A percentile compares a stretch with the other conserved stretches of the same genome.
phyloP scores from a whole-genome alignment of 306 rosid genomes.

The Hylodesmum podocarpum region DNA sequence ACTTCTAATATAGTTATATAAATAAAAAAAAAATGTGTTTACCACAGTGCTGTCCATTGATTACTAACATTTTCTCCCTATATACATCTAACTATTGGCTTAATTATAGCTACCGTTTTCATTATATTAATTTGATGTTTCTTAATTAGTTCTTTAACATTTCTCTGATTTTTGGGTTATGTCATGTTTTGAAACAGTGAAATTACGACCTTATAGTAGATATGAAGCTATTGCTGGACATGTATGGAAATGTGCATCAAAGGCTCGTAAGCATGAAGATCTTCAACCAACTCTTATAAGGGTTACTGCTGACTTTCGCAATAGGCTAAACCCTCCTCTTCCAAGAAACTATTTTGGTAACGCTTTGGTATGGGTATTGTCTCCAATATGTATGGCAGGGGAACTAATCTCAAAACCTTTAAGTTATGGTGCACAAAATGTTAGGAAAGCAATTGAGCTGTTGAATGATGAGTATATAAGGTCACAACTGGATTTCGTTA shows the following conservation, averaged over 20 bases:
- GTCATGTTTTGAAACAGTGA: too few species aligned
- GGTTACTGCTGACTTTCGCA: background rate
- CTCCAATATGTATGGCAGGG: background rate
- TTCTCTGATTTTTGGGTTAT: too few species aligned
- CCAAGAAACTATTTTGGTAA: background rate
- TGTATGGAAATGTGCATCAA: too few species aligned
- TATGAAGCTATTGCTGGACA: too few species aligned
- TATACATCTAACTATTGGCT: too few species aligned
- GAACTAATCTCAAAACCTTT: background rate
- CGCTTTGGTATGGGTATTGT: background rate
- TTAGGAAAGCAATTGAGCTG: background rate
- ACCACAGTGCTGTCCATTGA: too few species aligned
- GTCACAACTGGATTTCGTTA: background rate
- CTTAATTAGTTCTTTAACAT: too few species aligned
- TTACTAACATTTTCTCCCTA: too few species aligned
- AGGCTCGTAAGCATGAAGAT: background rate
- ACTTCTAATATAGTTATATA: too few species aligned
- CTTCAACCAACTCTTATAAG: background rate
- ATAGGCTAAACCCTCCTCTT: constrained; percentile 5
- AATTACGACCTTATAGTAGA: background rate
- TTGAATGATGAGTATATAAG: background rate
- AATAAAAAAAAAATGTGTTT: too few species aligned
- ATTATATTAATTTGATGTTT: too few species aligned
- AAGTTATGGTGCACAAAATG: background rate
- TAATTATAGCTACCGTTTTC: too few species aligned